Evolutionary conservation across 2,329 filamentous ascomycete species (phyloP), one percentile per base, ranked within the genome.

Genomic region (Elsinoe arachidis): DNA sequence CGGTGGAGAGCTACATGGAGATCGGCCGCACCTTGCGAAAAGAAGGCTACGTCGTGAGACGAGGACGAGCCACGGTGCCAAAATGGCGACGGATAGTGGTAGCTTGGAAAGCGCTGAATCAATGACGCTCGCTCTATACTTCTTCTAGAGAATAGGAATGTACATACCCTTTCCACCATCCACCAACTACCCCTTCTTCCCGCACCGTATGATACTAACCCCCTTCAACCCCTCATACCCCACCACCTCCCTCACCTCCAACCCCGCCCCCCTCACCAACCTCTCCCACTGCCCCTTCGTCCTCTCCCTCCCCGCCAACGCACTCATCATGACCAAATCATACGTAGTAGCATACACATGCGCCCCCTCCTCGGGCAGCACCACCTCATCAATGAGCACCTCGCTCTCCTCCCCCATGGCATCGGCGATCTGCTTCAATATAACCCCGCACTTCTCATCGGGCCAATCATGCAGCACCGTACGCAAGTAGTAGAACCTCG

Each of bases 1-100:
- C 84, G 0, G 83, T 88, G 0, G 85, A 88, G 68, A 87, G 84
- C 61, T 88, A 89, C 65, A 86, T 89, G 80, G 84, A 87, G 67
- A 89, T 89, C 66, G 86, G 84, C 12, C 72, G 83, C 41, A 80
- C 84, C n/a, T 65, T 87, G 23, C 70, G 74, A 56, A 72, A 77
- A 57, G 68, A 73, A 17, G 71, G 73, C 7, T 76, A 74, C 59
- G 62, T 67, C 30, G 69, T 77, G 3, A 76, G 73, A 58, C 71
- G 69, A 35, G 75, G 74, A 4, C 66, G 70, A 46, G 76, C 76
- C 12, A 78, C 75, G 14, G 76, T 79, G 49, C 74, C 76, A 5
- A 72, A 68, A 59, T 68, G 68, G 68, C 70, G 74, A 64, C 74
- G 83, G 59, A 64, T 85, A 23, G 67, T 69, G 59, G 81, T 85